Evolutionary conservation across 805 yeast genomes (phyloP), one percentile per base, ranked within the genome.

Genomic region (Saccharomycopsis vini): DNA sequence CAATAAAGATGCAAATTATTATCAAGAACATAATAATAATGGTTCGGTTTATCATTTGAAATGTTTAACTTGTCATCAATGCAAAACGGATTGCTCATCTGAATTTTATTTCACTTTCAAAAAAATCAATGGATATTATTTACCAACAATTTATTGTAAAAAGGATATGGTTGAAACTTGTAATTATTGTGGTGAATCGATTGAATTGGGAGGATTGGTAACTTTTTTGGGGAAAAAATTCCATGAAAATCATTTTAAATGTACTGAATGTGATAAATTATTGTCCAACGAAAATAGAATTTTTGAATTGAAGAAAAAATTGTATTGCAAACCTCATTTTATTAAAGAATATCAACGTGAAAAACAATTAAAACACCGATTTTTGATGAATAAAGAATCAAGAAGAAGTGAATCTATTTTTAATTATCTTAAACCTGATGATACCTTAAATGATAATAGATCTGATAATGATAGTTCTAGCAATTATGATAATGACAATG

Each of bases 81-180:
- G 50, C 39, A 39, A 47, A 40, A 34, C 39, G 32, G 42, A 43
- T 33, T 47, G 47, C 26, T 37, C 42, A 4, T 32, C 36, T 4
- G 50, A 47, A 40, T 47, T 47, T 19, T 47, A 43, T 19, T 33
- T 39, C 40, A 47, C 50, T 7, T 43, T 40, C 39, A 39, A 47
- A 33, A 47, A 47, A 43, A 43, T 47, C 36, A 39, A 47, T 16
- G 35, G 39, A 10, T 33, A 40, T n/a, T 43, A 47, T 21, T 24
- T 47, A 6, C 50, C 50, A 4, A 40, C 39, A n/a, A 44, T 47
- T 16, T 47, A 43, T 39, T 47, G 50, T 32, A 47, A 44, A 34
- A 47, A 44, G 19, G 50, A 47, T 28, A 47, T 47, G 50, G 37
- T 29, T 21, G 45, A 44, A 22, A 44, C 32, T 2, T 47, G 50